Conservation (phyloP, 768 basidiomycete species). For the Paxillus ammoniavirescens region DNA sequence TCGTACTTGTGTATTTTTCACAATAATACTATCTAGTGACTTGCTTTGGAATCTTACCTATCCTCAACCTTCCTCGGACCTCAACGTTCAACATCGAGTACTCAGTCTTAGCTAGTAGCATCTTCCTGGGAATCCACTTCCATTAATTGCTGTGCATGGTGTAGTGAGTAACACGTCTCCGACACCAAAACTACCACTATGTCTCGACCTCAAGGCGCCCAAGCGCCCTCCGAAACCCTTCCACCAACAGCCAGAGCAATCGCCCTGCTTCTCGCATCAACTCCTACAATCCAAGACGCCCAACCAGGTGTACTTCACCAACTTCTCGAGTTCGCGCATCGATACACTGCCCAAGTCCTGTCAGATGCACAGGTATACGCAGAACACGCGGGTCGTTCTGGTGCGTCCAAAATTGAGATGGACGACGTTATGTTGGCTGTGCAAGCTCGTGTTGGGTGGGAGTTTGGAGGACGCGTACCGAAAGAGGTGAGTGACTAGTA, state of each 20-base stretch:
- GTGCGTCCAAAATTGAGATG: slow-evolving; percentile 65
- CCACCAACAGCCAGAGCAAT: slow-evolving; percentile 87
- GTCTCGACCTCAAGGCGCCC: slow-evolving; percentile 38
- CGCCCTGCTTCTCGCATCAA: slow-evolving; percentile 78
- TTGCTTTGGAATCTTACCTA: too few species aligned
- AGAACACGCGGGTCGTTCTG: slow-evolving; percentile 76
- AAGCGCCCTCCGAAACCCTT: slow-evolving; percentile 54
- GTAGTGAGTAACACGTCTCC: too few species aligned
- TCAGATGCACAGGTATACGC: slow-evolving; percentile 86
- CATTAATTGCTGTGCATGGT: too few species aligned
- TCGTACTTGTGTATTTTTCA: slow-evolving; percentile 1
- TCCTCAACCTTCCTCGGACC: too few species aligned
- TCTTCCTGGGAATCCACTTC: too few species aligned
- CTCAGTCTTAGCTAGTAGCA: too few species aligned
- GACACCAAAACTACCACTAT: slow-evolving; percentile 18
- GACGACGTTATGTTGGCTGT: slow-evolving; percentile 81
- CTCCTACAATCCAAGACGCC: slow-evolving; percentile 80
- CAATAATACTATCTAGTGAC: slow-evolving; percentile 12
- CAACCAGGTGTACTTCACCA: slow-evolving; percentile 87
- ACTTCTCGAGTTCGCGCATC: slow-evolving; percentile 81
- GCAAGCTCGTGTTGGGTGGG: slow-evolving; percentile 90
- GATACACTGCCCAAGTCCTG: slow-evolving; percentile 80
- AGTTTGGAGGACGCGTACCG: slow-evolving; percentile 84
- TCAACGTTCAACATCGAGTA: too few species aligned
- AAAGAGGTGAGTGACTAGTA: slow-evolving; percentile 65